Percentiles rank a stretch among this genome's conserved stretches.
phyloP scores from a whole-genome alignment of 768 basidiomycete genomes.

The Sporobolomyces pararoseus region DNA sequence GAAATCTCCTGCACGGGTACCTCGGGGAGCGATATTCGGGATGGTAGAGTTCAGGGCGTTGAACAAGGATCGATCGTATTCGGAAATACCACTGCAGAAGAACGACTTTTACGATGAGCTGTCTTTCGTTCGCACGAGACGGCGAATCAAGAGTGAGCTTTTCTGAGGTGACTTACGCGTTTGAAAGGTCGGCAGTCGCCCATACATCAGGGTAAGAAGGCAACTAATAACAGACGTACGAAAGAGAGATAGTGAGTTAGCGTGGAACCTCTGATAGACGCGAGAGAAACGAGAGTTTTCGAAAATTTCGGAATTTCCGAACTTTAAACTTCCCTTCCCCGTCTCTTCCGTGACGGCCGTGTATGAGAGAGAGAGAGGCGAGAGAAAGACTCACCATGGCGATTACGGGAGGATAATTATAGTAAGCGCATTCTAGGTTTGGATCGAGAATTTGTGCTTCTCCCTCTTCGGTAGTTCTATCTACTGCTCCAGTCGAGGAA shows the following conservation, averaged over 20 bases:
- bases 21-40: slow-evolving; percentile 47
- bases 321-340: not conserved
- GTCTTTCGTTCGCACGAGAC: no score
- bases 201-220: slow-evolving; percentile 30
- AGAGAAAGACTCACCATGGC: slow-evolving; percentile 23
- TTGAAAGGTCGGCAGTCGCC: slow-evolving; percentile 19
- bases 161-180: not conserved
- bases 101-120: no score
- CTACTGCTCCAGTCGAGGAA: no score
- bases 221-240: no score
- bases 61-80: slow-evolving; percentile 47
- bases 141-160: not conserved
- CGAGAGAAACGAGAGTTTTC: slow-evolving; percentile 13
- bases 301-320: not conserved
- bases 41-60: slow-evolving; percentile 45
- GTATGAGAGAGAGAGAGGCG: no score
- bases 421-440: slow-evolving; percentile 46
- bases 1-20: slow-evolving; percentile 48
- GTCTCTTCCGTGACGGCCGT: no score
- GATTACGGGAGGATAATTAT: slow-evolving; percentile 47
- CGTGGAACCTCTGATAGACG: no score
- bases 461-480: slow-evolving; percentile 15
- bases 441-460: slow-evolving; percentile 41
- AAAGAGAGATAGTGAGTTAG: no score
- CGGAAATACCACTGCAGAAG: slow-evolving; percentile 43